phyloP scores from a whole-genome alignment of 805 yeast species.

The Wickerhamiella qilinensis region DNA sequence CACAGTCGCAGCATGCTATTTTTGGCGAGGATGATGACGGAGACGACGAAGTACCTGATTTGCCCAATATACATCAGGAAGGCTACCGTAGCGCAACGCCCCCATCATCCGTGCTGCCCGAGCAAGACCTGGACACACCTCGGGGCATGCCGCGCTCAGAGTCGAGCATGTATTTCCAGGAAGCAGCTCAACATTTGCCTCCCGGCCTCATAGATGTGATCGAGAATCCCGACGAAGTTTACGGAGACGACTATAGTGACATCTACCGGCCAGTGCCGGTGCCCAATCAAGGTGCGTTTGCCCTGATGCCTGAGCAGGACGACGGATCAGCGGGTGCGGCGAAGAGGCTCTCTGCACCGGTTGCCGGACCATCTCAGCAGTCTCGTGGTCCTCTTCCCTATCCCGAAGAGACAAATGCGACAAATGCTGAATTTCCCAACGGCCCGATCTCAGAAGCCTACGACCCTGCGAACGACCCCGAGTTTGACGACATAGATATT shows the following conservation, averaged over 20 bases:
- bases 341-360: neutral
- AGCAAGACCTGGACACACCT: neutral
- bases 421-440: neutral
- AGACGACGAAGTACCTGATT: neutral
- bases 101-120: neutral
- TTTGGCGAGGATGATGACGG: neutral
- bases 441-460: neutral
- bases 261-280: neutral
- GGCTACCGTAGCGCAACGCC: neutral
- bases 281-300: neutral
- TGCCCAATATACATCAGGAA: neutral
- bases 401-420: neutral
- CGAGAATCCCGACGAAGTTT: neutral
- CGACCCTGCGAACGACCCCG: neutral
- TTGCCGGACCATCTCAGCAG: neutral
- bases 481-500: neutral
- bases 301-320: neutral
- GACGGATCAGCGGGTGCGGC: neutral
- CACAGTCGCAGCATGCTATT: neutral
- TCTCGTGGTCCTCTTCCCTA: neutral
- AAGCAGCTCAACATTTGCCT: neutral
- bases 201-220: neutral
- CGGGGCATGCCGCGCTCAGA: neutral
- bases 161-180: neutral
- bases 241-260: neutral